phyloP scores from a whole-genome alignment of 768 basidiomycete genomes.

The Podaxis sp. region DNA sequence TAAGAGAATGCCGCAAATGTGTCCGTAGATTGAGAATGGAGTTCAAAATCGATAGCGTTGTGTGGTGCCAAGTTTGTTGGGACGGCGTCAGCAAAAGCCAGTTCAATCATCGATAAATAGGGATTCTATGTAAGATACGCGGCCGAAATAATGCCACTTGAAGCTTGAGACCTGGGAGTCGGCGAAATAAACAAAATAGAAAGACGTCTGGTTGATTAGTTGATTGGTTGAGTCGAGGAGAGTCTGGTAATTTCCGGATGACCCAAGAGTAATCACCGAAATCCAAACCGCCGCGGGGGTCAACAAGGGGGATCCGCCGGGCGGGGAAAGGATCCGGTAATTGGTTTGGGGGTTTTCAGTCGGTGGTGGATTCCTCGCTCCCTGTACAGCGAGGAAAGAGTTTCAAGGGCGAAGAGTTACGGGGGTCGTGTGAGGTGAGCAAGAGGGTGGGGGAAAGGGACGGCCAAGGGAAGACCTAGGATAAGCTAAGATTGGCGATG shows the following conservation, averaged over 20 bases:
- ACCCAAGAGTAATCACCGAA: slow-evolving; percentile 50
- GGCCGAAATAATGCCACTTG: not conserved
- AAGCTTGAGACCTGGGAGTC: not conserved
- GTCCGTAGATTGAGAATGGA: slow-evolving; percentile 3
- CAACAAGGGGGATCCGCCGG: slow-evolving; percentile 47
- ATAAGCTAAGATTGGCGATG: slow-evolving; percentile 6
- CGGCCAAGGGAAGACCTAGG: slow-evolving; percentile 12
- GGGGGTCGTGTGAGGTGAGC: not conserved
- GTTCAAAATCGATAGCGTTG: slow-evolving; percentile 1
- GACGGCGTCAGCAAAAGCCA: not conserved
- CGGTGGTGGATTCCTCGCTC: slow-evolving; percentile 65
- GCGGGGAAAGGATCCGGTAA: slow-evolving; percentile 63
- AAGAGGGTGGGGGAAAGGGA: slow-evolving; percentile 18
- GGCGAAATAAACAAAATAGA: not conserved
- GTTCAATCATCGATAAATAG: slow-evolving; percentile 13
- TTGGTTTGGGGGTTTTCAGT: slow-evolving; percentile 48
- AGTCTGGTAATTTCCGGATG: slow-evolving; percentile 23
- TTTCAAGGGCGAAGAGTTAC: slow-evolving; percentile 41
- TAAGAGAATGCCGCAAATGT: slow-evolving; percentile 5
- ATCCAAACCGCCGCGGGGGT: slow-evolving; percentile 72
- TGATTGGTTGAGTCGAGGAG: slow-evolving; percentile 1
- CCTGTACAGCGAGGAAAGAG: slow-evolving; percentile 64
- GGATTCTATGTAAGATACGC: not conserved
- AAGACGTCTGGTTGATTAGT: not conserved
- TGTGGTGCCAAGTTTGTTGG: not conserved